Conservation (phyloP, 257 asterid genomes). For the Salvia rosmarinus region DNA sequence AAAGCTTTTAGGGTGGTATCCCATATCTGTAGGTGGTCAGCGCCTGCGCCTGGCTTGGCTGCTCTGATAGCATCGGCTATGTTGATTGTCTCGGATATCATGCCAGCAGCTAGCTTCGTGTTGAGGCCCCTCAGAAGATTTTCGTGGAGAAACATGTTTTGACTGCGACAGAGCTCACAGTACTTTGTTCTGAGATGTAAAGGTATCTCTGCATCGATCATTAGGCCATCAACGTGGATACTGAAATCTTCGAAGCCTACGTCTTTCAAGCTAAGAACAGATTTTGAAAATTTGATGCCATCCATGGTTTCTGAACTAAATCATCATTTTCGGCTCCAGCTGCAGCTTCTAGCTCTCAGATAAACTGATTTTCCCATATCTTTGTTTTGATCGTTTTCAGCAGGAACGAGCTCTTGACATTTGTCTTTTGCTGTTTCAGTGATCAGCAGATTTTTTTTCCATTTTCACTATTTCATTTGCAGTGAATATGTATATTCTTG, state of each 20-base stretch:
- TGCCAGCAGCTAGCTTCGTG: slow-evolving; percentile 54
- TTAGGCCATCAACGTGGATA: slow-evolving; percentile 53
- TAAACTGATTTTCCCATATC: not conserved
- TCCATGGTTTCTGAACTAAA: slow-evolving; percentile 33
- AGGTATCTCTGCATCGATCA: slow-evolving; percentile 57
- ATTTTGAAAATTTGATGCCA: slow-evolving; percentile 40
- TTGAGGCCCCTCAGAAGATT: slow-evolving; percentile 55
- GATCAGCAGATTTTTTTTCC: slow-evolving; percentile 16
- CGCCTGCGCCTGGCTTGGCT: slow-evolving; percentile 26
- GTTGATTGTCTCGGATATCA: slow-evolving; percentile 58
- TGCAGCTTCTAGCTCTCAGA: not conserved
- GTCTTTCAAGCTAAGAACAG: slow-evolving; percentile 43
- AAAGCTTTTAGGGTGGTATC: slow-evolving; percentile 60
- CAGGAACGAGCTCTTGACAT: slow-evolving; percentile 7
- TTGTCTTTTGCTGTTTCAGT: not conserved
- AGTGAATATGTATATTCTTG: not conserved
- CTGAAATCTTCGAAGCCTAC: slow-evolving; percentile 54
- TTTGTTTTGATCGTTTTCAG: slow-evolving; percentile 8
- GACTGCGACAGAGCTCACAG: slow-evolving; percentile 59
- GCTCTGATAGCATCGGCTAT: slow-evolving; percentile 69
- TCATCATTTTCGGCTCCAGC: slow-evolving; percentile 5
- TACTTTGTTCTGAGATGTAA: slow-evolving; percentile 49
- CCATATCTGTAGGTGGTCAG: slow-evolving; percentile 45
- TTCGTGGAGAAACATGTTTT: slow-evolving; percentile 58
- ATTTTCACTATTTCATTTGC: slow-evolving; percentile 10